Conservation (phyloP, 331 rosid genomes). For the Pyrus hybrid region DNA sequence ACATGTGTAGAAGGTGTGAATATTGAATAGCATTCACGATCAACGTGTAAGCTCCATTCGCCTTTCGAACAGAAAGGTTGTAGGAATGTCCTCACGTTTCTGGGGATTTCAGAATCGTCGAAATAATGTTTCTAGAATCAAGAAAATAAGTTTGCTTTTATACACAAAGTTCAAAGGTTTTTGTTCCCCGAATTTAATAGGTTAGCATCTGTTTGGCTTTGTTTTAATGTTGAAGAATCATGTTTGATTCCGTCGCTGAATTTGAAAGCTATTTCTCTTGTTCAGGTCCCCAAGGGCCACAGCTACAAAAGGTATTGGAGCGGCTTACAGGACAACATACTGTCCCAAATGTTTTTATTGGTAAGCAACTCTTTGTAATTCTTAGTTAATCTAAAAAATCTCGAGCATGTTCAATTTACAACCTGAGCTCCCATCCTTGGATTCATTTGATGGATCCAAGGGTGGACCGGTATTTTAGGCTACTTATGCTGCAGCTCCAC, state of each 20-base stretch:
- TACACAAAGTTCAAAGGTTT: neutral
- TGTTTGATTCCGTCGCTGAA: neutral
- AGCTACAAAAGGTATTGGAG: slow-evolving; percentile 77
- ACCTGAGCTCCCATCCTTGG: neutral
- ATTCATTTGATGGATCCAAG: neutral
- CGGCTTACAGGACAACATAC: slow-evolving; percentile 90
- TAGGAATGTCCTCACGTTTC: neutral
- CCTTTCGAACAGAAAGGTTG: neutral
- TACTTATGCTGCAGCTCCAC: neutral
- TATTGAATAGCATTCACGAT: too few species aligned
- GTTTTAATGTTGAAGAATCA: neutral
- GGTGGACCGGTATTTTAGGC: neutral
- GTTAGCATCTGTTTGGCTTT: neutral
- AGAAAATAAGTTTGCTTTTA: neutral
- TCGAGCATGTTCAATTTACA: neutral
- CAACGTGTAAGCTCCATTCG: neutral
- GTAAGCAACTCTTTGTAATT: slow-evolving; percentile 30
- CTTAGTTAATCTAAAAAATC: neutral
- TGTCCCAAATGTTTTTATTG: slow-evolving; percentile 90
- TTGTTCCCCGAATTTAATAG: neutral
- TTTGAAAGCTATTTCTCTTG: neutral
- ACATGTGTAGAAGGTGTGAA: neutral
- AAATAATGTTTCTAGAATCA: neutral
- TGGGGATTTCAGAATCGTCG: neutral
- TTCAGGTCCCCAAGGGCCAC: slow-evolving; percentile 96